These are phyloP conservation scores for Huntiella moniliformis DNA, from an alignment of 2,329 filamentous ascomycete species.

Conservation along the genomic window DNA sequence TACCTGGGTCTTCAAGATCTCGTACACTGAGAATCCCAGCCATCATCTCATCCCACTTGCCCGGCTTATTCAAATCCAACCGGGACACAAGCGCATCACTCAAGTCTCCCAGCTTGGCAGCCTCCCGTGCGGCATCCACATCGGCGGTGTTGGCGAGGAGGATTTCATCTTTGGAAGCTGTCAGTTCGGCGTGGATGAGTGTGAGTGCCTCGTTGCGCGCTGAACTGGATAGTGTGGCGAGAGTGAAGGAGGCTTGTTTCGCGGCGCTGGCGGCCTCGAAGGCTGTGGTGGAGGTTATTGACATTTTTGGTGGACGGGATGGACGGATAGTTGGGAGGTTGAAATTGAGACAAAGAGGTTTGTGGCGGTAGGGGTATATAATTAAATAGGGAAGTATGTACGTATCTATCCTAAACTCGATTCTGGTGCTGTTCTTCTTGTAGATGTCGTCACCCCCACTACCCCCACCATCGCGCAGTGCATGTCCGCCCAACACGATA, in stretches of 20 bases:
- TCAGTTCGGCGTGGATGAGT: conserved; percentile 62
- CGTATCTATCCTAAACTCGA: too few relatives aligned
- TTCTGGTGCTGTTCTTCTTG: too few relatives aligned
- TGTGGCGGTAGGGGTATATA: too few relatives aligned
- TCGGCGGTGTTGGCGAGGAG: conserved; percentile 75
- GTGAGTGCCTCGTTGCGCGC: conserved; percentile 74
- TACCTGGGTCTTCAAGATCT: conserved; percentile 68
- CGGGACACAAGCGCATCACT: conserved; percentile 73
- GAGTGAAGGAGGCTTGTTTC: conserved; percentile 60
- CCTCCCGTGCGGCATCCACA: conserved; percentile 52
- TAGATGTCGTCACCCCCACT: too few relatives aligned
- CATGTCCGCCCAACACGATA: too few relatives aligned
- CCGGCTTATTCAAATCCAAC: conserved; percentile 65
- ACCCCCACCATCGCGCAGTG: too few relatives aligned
- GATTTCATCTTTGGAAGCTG: conserved; percentile 51
- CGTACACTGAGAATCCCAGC: conserved; percentile 83
- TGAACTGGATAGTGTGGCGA: conserved; percentile 58
- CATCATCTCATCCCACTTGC: conserved; percentile 96
- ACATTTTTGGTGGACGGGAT: conserved; percentile 37
- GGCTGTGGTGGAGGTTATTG: conserved; percentile 69
- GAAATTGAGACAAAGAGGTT: too few relatives aligned
- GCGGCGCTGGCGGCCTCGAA: conserved; percentile 59
- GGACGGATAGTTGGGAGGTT: not conserved
- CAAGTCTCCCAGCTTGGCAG: conserved; percentile 55
- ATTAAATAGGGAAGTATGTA: too few relatives aligned